phyloP scores from a whole-genome alignment of 1,284 basidiomycete genomes.

The Ceratobasidium sp. region DNA sequence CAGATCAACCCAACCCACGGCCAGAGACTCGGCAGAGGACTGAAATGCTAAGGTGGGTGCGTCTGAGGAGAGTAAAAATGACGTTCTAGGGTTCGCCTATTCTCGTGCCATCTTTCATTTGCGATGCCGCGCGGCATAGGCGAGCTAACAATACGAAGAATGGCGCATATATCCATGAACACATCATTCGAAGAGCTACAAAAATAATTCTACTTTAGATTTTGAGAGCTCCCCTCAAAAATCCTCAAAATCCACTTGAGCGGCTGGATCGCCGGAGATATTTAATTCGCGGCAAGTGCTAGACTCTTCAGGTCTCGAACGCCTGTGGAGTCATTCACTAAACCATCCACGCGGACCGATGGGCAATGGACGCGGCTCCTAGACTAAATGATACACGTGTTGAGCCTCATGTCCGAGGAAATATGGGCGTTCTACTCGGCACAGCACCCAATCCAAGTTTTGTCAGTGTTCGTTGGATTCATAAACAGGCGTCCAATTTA shows the following conservation, averaged over 20 bases:
- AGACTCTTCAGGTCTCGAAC: slow-evolving; percentile 1
- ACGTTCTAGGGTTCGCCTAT: neutral
- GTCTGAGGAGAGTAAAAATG: slow-evolving; percentile 4
- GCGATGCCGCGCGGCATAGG: neutral
- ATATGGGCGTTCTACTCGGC: neutral
- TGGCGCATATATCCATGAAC: neutral
- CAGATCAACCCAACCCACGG: neutral
- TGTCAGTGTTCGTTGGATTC: neutral
- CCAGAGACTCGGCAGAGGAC: neutral
- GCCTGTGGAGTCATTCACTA: neutral
- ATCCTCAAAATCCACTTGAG: no score
- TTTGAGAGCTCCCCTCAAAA: no score
- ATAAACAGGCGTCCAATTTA: neutral
- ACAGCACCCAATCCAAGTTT: neutral
- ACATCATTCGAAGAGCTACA: neutral
- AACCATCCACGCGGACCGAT: slow-evolving; percentile 4
- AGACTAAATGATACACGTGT: slow-evolving; percentile 24
- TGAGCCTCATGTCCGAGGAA: neutral
- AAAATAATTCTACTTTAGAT: neutral
- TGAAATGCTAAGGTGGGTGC: neutral
- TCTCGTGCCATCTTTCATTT: neutral
- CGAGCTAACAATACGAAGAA: neutral
- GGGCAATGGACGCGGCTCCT: neutral
- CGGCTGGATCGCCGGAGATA: no score
- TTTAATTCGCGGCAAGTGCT: no score